phyloP scores from a whole-genome alignment of 139 green algal genomes.

The Raphidocelis subcapitata region DNA sequence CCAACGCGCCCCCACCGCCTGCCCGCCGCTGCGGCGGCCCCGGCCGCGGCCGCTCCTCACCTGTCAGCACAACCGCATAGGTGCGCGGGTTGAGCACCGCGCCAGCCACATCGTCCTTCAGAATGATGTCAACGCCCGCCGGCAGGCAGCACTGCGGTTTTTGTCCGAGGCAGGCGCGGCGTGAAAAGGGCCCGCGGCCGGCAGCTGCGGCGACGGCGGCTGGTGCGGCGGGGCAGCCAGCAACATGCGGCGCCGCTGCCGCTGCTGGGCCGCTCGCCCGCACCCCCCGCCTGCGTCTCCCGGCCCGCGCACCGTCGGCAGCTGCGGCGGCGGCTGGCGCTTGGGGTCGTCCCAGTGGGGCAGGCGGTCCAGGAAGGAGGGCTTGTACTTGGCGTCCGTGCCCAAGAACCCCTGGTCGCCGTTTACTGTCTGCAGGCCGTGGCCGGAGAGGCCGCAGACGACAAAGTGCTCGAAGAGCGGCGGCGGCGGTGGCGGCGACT shows the following conservation, averaged over 20 bases:
- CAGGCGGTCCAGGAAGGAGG: conserved; percentile 6
- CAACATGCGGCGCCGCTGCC: too few species aligned
- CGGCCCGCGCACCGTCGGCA: conserved; percentile 5
- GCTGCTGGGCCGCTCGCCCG: too few species aligned
- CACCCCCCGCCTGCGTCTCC: too few species aligned
- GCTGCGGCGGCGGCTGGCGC: background rate
- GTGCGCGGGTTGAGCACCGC: background rate
- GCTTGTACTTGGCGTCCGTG: conserved; percentile 11
- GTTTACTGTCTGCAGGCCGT: conserved; percentile 1
- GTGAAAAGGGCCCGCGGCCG: too few species aligned
- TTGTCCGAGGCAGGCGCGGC: too few species aligned
- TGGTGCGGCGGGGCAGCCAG: too few species aligned
- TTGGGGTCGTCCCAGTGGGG: conserved; percentile 1
- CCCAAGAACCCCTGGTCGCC: conserved; percentile 14
- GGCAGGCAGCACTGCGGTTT: conserved; percentile 49
- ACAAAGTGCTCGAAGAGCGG: conserved; percentile 15
- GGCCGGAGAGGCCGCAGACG: conserved; percentile 1
- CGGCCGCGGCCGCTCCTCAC: conserved; percentile 1
- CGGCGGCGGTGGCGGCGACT: too few species aligned
- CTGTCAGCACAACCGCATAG: conserved; percentile 41
- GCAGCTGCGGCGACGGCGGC: too few species aligned
- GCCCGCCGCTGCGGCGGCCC: background rate
- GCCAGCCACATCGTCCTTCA: background rate
- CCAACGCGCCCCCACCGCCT: too few species aligned
- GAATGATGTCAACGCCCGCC: conserved; percentile 33